These are phyloP conservation scores for Scheffersomyces parashehatae DNA, from an alignment of 1,139 yeast genomes.

Conservation along the genomic window DNA sequence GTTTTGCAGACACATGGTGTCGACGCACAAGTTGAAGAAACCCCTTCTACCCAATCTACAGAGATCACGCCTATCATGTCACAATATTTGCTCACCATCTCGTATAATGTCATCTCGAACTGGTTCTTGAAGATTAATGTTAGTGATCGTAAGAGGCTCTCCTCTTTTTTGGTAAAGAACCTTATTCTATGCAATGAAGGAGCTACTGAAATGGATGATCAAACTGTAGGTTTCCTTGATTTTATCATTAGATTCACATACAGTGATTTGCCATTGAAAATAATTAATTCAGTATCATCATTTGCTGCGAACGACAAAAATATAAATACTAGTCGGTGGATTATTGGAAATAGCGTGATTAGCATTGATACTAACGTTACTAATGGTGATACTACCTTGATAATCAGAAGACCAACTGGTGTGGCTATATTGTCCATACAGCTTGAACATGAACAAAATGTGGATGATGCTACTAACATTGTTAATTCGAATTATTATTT, in stretches of 20 bases:
- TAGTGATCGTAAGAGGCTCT: constrained; percentile 57
- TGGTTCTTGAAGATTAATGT: constrained; percentile 73
- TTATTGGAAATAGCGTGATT: constrained; percentile 58
- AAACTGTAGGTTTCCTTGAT: constrained; percentile 66
- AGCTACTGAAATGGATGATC: constrained; percentile 39
- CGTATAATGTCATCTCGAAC: constrained; percentile 67
- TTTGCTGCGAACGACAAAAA: constrained; percentile 19
- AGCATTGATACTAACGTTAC: constrained; percentile 54
- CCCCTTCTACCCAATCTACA: constrained; percentile 51
- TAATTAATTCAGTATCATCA: constrained; percentile 27
- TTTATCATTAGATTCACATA: constrained; percentile 67
- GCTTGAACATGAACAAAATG: constrained; percentile 29
- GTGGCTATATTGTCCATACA: constrained; percentile 48
- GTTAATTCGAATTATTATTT: constrained; percentile 30
- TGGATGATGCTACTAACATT: constrained; percentile 1
- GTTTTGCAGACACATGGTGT: constrained; percentile 37
- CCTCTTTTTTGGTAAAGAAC: constrained; percentile 64
- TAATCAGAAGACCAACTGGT: constrained; percentile 70
- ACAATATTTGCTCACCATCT: constrained; percentile 61
- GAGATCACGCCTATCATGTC: constrained; percentile 51
- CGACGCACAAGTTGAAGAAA: constrained; percentile 40
- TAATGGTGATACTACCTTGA: constrained; percentile 55
- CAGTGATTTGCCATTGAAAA: constrained; percentile 60
- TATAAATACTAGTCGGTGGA: constrained; percentile 52
- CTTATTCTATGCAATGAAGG: constrained; percentile 43